These are phyloP conservation scores for Hanseniaspora vineae DNA, from an alignment of 805 yeast genomes.

Conservation along the genomic window DNA sequence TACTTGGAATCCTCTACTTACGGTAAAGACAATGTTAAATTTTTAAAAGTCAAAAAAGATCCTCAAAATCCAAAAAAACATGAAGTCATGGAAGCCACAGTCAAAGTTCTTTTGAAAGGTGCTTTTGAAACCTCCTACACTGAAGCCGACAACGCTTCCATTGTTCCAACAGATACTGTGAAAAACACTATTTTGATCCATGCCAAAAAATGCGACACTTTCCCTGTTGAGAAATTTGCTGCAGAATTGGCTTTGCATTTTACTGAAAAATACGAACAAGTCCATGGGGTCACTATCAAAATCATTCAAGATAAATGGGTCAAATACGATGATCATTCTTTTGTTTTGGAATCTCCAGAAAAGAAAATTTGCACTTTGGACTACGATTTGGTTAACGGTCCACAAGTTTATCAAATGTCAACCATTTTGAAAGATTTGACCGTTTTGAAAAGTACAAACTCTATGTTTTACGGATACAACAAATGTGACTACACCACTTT, in stretches of 20 bases:
- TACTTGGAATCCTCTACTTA: slow-evolving; percentile 43
- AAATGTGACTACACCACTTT: slow-evolving; percentile 82
- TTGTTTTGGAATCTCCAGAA: slow-evolving; percentile 75
- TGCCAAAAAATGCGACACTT: slow-evolving; percentile 71
- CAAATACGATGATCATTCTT: slow-evolving; percentile 72
- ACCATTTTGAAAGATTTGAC: slow-evolving; percentile 70
- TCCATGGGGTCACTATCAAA: slow-evolving; percentile 53
- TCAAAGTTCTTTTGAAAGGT: slow-evolving; percentile 62
- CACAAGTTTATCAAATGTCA: slow-evolving; percentile 36
- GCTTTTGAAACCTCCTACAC: slow-evolving; percentile 73
- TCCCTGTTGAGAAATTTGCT: slow-evolving; percentile 88
- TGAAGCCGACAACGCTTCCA: slow-evolving; percentile 73
- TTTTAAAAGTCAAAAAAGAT: slow-evolving; percentile 77
- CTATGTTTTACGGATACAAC: slow-evolving; percentile 83
- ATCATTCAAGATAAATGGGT: slow-evolving; percentile 72
- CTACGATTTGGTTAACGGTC: slow-evolving; percentile 36
- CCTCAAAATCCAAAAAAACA: slow-evolving; percentile 59
- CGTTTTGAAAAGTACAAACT: slow-evolving; percentile 80
- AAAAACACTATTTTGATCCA: slow-evolving; percentile 77
- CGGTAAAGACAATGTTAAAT: slow-evolving; percentile 90
- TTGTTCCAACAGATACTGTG: slow-evolving; percentile 90
- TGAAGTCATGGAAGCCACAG: slow-evolving; percentile 78
- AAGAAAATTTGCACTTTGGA: slow-evolving; percentile 47
- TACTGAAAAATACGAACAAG: slow-evolving; percentile 61
- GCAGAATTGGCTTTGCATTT: slow-evolving; percentile 77